Base-by-base conservation (phyloP, 1,284 basidiomycete genomes). In the Mycena sp. region DNA sequence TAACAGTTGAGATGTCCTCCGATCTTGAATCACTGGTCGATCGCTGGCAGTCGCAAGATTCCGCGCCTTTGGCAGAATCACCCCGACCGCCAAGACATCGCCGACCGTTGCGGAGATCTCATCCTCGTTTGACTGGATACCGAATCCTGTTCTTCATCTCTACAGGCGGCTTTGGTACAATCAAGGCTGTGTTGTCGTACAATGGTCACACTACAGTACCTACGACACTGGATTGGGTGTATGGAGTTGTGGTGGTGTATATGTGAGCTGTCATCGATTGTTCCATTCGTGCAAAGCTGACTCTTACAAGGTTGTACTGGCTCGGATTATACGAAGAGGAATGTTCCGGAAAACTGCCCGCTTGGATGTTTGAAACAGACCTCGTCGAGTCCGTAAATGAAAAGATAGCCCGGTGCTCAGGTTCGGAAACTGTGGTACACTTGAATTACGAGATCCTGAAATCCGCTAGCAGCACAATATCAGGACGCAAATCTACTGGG, bases 191-290 rank as follows among this genome's bases (percentile, higher is more conserved):
- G 25, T 60, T 70, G 10, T 69, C 75, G 17, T 74, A 74, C 58
- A 54, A 65, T 10, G 74, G 73, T 11, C 61, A 71, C 29, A 73
- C 69, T 5, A 73, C 71, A 14, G 68, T 68, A 12, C 71, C 73
- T 4, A 72, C 68, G 25, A 72, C 74, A 11, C 32, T 75, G 23
- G 74, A 76, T 56, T 74, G 72, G 74, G 32, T 73, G 14, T 74
- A 72, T 56, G 72, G 73, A 1, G 71, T 76, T 21, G 53, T 72
- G 19, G 67, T 70, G 2, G 73, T 71, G 58, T 61, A 51, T 38
- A 30, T 12, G 59, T 61, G 38, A 61, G 59, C 19, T 9, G 23
- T 35, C 17, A 14, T 21, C 4, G 4, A 26, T 26, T 17, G 23
- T 35, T 30, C 4, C 10, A 6, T 4, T 12, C 7, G 16, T 6